These are phyloP conservation scores for Penicillium thymicola DNA, from an alignment of 2,329 filamentous ascomycete genomes.

Conservation along the genomic window DNA sequence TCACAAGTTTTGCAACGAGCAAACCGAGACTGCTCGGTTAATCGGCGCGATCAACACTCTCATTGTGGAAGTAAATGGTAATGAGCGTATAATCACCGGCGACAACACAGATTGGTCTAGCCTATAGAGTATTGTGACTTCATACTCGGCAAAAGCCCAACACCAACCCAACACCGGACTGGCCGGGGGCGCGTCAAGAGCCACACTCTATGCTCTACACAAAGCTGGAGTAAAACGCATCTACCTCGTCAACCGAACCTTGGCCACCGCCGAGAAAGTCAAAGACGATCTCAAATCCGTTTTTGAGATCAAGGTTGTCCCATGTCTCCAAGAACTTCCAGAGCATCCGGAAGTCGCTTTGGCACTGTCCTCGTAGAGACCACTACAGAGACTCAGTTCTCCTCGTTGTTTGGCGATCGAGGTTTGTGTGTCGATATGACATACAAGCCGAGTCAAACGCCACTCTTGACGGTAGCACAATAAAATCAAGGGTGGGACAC, in stretches of 20 bases:
- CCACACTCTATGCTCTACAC: slow-evolving; percentile 39
- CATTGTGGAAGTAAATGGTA: slow-evolving; percentile 6
- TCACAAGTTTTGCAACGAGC: slow-evolving; percentile 31
- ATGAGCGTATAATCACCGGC: slow-evolving; percentile 30
- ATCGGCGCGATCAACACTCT: slow-evolving; percentile 36
- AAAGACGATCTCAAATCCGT: slow-evolving; percentile 6
- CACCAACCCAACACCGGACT: slow-evolving; percentile 28
- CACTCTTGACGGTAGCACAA: slow-evolving; percentile 15
- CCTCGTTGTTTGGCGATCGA: slow-evolving; percentile 8
- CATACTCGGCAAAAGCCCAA: slow-evolving; percentile 8
- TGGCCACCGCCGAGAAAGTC: slow-evolving; percentile 8
- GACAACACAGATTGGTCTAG: slow-evolving; percentile 48
- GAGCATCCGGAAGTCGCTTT: slow-evolving; percentile 18
- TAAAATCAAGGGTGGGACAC: slow-evolving; percentile 13
- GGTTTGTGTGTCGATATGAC: slow-evolving; percentile 23
- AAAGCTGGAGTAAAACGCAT: slow-evolving; percentile 31
- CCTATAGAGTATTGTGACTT: slow-evolving; percentile 32
- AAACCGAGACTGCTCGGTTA: slow-evolving; percentile 32
- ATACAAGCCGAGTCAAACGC: slow-evolving; percentile 23
- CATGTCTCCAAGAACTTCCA: slow-evolving; percentile 8
- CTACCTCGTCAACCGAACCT: slow-evolving; percentile 38
- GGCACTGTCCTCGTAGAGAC: slow-evolving; percentile 21
- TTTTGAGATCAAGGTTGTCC: slow-evolving; percentile 9
- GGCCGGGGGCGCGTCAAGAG: slow-evolving; percentile 43
- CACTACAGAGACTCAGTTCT: slow-evolving; percentile 15